Base-by-base conservation (phyloP, 495 filamentous ascomycete species). In the Annulohypoxylon maeteangense region DNA sequence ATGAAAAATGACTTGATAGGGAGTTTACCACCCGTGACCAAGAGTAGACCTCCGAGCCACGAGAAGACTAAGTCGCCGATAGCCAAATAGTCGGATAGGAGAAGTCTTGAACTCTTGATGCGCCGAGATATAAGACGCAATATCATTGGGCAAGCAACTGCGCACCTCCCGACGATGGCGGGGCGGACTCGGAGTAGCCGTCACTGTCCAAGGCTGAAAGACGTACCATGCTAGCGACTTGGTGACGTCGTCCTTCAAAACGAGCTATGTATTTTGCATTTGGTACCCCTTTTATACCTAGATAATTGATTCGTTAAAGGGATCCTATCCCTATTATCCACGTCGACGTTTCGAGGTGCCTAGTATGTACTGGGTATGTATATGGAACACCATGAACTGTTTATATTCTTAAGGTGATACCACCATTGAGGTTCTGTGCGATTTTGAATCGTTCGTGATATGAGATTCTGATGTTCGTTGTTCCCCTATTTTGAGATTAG, bases 61-160 rank as follows among this genome's bases (percentile, higher is more conserved):
- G 54, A 16, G 34, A 14, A 29, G 22, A 58, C 12, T 11, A 42
- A 11, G 22, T 22, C 12, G 3, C 20, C 20, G 3, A 58, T 42
- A n/a, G 36, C 55, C 20, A 58, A 29, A n/a, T 44, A 58, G 11
- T 58, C 55, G 16, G 55, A 44, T 29, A 44, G 0, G 11, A 58
- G 4, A n/a, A 58, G 22, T 10, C 12, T 44, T 44, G 36, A 58
- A 0, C 25, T 10, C 22, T 29, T 58, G 55, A 58, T 29, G 4
- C 36, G 55, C 1, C 55, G 55, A 16, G 55, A 58, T 12, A 11
- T 22, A 11, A 58, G 34, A 27, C 55, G 55, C 55, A 58, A 27
- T 1, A 23, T 14, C 3, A 58, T 16, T 8, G 55, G 27, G 32
- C 32, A 36, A 7, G 1, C 32, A 36, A 3, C 32, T 7, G 10